phyloP scores from a whole-genome alignment of 176 grass and related monocot genomes.

The Cenchrus purpureus region DNA sequence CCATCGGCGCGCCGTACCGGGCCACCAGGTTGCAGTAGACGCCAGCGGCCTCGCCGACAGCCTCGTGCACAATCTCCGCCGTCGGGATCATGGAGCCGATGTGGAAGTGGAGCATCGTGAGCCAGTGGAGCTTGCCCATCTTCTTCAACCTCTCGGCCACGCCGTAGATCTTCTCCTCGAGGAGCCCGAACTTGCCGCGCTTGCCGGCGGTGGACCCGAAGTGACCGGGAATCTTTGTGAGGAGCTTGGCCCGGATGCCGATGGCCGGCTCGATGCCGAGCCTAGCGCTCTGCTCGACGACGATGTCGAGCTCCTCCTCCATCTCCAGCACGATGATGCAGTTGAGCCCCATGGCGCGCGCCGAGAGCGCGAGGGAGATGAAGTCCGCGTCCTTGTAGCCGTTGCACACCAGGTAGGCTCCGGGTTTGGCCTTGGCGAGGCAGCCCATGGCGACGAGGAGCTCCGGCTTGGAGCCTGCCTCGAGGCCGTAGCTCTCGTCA shows the following conservation, averaged over 20 bases:
- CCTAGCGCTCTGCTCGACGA: not conserved
- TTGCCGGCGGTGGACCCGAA: constrained; percentile 12
- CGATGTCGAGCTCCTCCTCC: constrained; percentile 26
- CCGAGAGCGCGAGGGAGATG: constrained; percentile 19
- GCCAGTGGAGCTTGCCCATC: not conserved
- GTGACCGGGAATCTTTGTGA: constrained; percentile 6
- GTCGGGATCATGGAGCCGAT: constrained; percentile 11
- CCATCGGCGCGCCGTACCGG: not conserved
- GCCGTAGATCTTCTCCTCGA: not conserved
- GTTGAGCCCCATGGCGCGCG: constrained; percentile 16
- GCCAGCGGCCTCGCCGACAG: not conserved
- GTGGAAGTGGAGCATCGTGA: constrained; percentile 22
- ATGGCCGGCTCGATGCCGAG: not conserved
- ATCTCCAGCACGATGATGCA: constrained; percentile 20
- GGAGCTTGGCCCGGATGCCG: constrained; percentile 1
- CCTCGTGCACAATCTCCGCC: not conserved
- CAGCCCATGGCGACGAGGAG: constrained; percentile 14
- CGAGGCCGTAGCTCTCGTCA: not conserved
- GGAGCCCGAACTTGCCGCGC: constrained; percentile 11
- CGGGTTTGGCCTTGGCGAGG: not conserved
- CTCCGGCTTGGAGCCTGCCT: constrained; percentile 1
- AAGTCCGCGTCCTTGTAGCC: constrained; percentile 19
- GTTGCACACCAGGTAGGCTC: constrained; percentile 6
- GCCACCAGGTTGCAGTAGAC: constrained; percentile 16
- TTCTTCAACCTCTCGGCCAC: not conserved